Conservation (phyloP, 495 filamentous ascomycete species). For the Hypoxylon rickii region DNA sequence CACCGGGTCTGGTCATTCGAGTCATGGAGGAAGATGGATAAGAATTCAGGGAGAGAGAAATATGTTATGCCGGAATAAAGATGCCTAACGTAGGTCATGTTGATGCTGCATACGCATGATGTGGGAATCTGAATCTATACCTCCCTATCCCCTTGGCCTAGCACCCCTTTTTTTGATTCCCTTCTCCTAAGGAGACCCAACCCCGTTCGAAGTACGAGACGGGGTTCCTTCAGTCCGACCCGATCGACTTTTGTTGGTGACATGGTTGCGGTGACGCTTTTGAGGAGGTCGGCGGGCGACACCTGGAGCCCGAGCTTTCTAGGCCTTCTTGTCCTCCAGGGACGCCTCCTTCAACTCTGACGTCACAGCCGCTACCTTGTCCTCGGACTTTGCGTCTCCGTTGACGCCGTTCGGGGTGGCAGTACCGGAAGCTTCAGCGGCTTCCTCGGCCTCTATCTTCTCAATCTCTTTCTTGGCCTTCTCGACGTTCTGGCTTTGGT, state of each 20-base stretch:
- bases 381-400: slow-evolving; percentile 44
- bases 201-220: no score
- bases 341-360: slow-evolving; percentile 73
- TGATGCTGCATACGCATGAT: not conserved
- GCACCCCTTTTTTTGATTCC: not conserved
- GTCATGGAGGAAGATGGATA: not conserved
- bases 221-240: no score
- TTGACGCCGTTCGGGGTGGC: slow-evolving; percentile 46
- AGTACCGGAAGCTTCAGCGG: slow-evolving; percentile 41
- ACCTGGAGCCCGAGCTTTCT: no score
- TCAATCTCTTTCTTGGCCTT: slow-evolving; percentile 70
- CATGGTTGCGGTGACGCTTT: slow-evolving; percentile 33
- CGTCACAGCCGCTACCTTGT: slow-evolving; percentile 48
- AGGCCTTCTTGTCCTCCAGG: slow-evolving; percentile 68
- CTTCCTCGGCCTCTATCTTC: slow-evolving; percentile 62
- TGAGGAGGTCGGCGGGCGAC: not conserved
- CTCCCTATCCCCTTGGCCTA: not conserved
- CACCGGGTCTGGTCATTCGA: no score
- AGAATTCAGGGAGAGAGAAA: not conserved
- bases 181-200: not conserved
- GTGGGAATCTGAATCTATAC: not conserved
- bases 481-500: slow-evolving; percentile 80
- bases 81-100: not conserved
- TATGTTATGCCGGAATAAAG: not conserved
- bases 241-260: no score